phyloP scores from a whole-genome alignment of 371 early-diverging fungal genomes.

The Apophysomyces elegans region DNA sequence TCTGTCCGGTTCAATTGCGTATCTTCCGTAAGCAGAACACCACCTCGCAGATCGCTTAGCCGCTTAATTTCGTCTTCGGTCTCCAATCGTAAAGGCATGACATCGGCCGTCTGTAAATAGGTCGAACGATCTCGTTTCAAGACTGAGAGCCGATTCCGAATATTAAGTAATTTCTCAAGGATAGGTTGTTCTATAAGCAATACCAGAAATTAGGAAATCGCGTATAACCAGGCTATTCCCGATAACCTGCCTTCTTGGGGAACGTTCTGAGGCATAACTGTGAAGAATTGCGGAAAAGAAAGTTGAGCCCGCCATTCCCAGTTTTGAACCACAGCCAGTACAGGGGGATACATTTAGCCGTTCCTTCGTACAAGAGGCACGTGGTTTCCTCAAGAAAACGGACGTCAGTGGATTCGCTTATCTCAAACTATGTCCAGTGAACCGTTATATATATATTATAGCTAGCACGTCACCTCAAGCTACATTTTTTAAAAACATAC shows the following conservation, averaged over 20 bases:
- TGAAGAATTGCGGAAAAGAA: neutral
- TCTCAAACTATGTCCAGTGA: too few species aligned
- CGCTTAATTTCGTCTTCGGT: conserved; percentile 35
- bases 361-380: too few species aligned
- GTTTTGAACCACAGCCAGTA: neutral
- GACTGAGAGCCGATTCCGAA: conserved; percentile 71
- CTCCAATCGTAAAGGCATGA: conserved; percentile 61
- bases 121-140: conserved; percentile 74
- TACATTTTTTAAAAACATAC: too few species aligned
- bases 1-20: conserved; percentile 66
- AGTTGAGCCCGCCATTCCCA: neutral
- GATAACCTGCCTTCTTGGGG: conserved; percentile 29
- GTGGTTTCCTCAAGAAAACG: too few species aligned
- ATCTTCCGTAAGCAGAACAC: conserved; percentile 24
- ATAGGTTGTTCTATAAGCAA: conserved; percentile 57
- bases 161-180: conserved; percentile 62
- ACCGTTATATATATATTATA: too few species aligned
- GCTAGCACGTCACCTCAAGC: too few species aligned
- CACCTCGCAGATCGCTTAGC: conserved; percentile 33
- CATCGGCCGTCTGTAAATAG: conserved; percentile 63
- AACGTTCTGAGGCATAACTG: conserved; percentile 28
- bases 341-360: too few species aligned
- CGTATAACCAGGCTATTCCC: neutral
- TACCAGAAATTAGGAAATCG: neutral
- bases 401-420: too few species aligned